These are phyloP conservation scores for Podosphaera fusca DNA, from an alignment of 2,329 filamentous ascomycete genomes.

Conservation along the genomic window DNA sequence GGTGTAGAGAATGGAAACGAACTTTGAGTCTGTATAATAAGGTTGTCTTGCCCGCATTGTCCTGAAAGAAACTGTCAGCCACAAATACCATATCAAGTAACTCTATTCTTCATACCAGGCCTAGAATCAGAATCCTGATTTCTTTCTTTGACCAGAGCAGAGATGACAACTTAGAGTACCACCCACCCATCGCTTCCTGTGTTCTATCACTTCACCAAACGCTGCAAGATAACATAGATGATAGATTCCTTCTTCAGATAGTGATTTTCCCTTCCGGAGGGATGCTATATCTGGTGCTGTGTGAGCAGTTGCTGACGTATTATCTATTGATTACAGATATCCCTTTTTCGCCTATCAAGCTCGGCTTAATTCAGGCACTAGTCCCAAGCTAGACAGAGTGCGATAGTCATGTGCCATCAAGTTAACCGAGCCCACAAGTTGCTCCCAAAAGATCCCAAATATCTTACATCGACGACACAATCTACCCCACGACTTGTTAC, in stretches of 20 bases:
- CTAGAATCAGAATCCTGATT: conserved; percentile 84
- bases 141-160: conserved; percentile 88
- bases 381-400: not conserved
- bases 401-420: not conserved
- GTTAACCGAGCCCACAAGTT: not conserved
- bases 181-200: conserved; percentile 32
- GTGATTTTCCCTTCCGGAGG: not conserved
- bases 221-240: not conserved
- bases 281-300: not conserved
- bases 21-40: conserved; percentile 92
- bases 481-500: conserved; percentile 22
- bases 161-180: conserved; percentile 45
- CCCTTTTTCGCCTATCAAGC: not conserved
- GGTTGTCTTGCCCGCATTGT: conserved; percentile 96
- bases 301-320: not conserved
- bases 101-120: conserved; percentile 41
- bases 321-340: not conserved
- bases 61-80: conserved; percentile 26
- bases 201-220: conserved; percentile 6
- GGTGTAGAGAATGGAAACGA: conserved; percentile 5
- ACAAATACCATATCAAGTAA: not conserved
- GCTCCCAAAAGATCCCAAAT: too few species aligned
- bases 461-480: not conserved
- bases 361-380: not conserved
- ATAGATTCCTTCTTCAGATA: conserved; percentile 1